Evolutionary conservation across 345 rosid genomes (phyloP), one percentile per base, ranked within the genome.

Genomic region (Brassica incana): DNA sequence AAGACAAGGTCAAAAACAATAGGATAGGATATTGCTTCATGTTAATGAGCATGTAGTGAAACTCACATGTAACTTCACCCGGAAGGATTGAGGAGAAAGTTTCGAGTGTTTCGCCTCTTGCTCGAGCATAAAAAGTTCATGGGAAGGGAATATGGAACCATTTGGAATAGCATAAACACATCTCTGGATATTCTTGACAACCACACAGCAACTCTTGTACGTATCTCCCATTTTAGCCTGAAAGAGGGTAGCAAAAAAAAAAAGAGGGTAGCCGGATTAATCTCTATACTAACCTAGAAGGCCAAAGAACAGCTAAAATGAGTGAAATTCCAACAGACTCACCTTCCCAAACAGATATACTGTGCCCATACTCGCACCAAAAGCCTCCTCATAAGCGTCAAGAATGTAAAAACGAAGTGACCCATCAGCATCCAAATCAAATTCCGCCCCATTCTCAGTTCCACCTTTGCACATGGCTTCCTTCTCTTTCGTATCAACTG

Each of bases 341-440:
- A 95, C 99, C 97, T 91, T 95, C 70, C 98, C 98, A 83, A 91
- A 95, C 63, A 95, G 86, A 86, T 90, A 91, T 18, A 95, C n/a
- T 2, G 85, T 95, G 59, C 98, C 97, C 89, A 82, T 85, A 67
- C 91, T 95, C 32, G 89, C 85, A 9, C 98, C 97, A 82, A 84
- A 88, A 75, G 82, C 77, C 90, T 93, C 97, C 76, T 95, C 98
- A 48, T 91, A 82, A 63, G 91, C 95, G 78, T 93, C 98, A 56
- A 95, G 75, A 77, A 93, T 82, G 82, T 87, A 91, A 73, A 93
- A 91, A 3, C 89, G 90, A 74, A 93, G 81, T 0, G 89, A 89
- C 12, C 97, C 93, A 77, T 90, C 90, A 15, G 69, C 59, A 58
- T 88, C 88, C 81, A 93, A 84, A 82, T 91, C 93, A 82, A 91